Evolutionary conservation across 2,329 filamentous ascomycete genomes (phyloP).

Genomic region (Parascedosporium putredinis): DNA sequence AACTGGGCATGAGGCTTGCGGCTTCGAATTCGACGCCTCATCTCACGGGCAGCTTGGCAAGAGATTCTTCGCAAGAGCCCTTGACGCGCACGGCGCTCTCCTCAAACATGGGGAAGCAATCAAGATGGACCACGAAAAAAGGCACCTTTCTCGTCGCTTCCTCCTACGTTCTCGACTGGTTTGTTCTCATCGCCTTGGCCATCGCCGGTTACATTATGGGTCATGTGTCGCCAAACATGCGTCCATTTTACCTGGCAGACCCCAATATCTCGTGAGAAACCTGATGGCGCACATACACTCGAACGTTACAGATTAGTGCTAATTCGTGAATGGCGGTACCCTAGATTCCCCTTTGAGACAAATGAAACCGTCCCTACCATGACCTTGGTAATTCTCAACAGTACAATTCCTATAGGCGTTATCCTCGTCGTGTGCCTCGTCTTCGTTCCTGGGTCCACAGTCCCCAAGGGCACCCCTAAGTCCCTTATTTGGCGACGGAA

Average conservation of each 20-base stretch:
- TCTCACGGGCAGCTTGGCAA: neutral
- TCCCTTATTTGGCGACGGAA: conserved; percentile 66
- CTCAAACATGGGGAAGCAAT: neutral
- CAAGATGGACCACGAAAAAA: neutral
- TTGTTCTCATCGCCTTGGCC: conserved; percentile 50
- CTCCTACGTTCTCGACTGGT: conserved; percentile 70
- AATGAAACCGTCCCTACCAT: conserved; percentile 64
- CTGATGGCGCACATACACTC: neutral
- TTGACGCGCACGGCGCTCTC: neutral
- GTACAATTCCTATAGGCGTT: conserved; percentile 54
- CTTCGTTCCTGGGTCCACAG: conserved; percentile 63
- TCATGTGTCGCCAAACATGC: conserved; percentile 50
- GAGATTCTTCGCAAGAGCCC: conserved; percentile 6
- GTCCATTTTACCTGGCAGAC: conserved; percentile 62
- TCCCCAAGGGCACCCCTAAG: conserved; percentile 50
- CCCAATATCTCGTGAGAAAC: conserved; percentile 45
- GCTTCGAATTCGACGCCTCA: neutral
- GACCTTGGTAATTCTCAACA: conserved; percentile 52
- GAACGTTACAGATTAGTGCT: neutral
- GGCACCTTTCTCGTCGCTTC: conserved; percentile 27
- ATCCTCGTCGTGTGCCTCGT: conserved; percentile 59
- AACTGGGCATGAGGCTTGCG: conserved; percentile 5
- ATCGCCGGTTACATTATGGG: conserved; percentile 50
- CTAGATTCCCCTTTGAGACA: conserved; percentile 57
- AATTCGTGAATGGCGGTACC: neutral